Base-by-base conservation (phyloP, 2,329 filamentous ascomycete genomes). In the Elsinoe necatrix region DNA sequence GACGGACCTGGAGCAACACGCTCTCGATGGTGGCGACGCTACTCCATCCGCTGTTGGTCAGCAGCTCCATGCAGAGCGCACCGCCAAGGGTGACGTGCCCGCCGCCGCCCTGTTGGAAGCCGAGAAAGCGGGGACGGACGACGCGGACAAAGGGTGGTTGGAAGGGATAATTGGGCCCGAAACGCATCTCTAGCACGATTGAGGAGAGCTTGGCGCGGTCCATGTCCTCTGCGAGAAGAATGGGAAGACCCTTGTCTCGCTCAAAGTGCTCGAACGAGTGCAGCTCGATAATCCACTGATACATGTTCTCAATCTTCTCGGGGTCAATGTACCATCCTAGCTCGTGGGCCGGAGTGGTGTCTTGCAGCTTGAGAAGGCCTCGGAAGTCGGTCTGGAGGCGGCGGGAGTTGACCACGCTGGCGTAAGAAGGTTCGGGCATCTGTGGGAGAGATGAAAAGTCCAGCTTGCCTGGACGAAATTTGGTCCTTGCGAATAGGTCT, bases 241-340 rank as follows among this genome's bases (percentile, higher is more conserved):
- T 75, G 12, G 59, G 61, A 25, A 61, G 58, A 3, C 48, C 48
- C 56, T 61, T 61, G 16, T 63, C 59, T 57, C 62, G 54, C 37
- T 63, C 60, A 57, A 68, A 65, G 6, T 61, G 63, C 1, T 72
- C 68, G 64, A 95, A 95, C 42, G 85, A 88, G 68, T 95, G 91
- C 1, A 96, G 74, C 68, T 95, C 87, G 4, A 95, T 83, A 58
- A 95, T 89, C 90, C 90, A 95, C 65, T 95, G 89, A 65, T 93
- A 95, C 60, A 90, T 77, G 64, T 91, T 95, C 20, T 74, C 79
- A 35, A 91, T 74, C 51, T 81, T 79, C 4, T 75, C 73, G 12
- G 78, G 72, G 64, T 95, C 80, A 56, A 95, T 83, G 65, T 89
- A 89, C 89, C 90, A 95, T 14, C 91, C 91, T 0, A 95, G 77